Evolutionary conservation across 306 rosid genomes (phyloP), one percentile per base, ranked within the genome.

Genomic region (Alnus glutinosa): DNA sequence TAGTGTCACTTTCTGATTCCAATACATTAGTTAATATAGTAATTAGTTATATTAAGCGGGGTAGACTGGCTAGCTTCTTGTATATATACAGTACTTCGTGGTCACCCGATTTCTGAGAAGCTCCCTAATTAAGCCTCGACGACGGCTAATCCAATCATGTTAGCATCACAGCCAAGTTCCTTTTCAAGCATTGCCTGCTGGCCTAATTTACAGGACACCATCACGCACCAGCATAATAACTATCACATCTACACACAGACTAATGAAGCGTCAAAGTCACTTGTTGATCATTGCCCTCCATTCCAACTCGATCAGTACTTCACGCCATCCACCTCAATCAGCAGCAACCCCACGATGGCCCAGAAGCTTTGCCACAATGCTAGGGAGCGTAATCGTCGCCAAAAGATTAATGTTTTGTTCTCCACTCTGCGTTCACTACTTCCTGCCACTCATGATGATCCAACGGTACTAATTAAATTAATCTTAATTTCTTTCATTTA

Each of bases 301-400:
- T 13, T 18, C 7, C 32, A 9, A 13, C 50, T 51, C 72, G 51
- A 68, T 13, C 72, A 18, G 51, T 16, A n/a, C 5, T 9, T 32
- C 6, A 36, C 72, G 12, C 34, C 15, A 18, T 39, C 32, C 49
- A 18, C 30, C 32, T n/a, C 72, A 4, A 68, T 39, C 39, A 44
- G 16, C 32, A 42, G 67, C 49, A 59, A 58, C 55, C 79, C 75
- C 2, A 66, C 74, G 3, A 63, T 63, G 83, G 85, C 73, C 1
- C 90, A 81, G 87, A 94, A 92, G 83, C 91, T 88, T 34, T 87
- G 73, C 79, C 98, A 94, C 80, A 94, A 91, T 76, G 98, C 94
- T 39, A 90, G 88, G 30, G 98, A 94, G 81, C 97, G 97, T 1
- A 86, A 88, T 80, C 98, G 97, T 30, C 97, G 97, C 71, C 90